Evolutionary conservation across 2,329 filamentous ascomycete species (phyloP).

Genomic region (Pestalotiopsis sp.): DNA sequence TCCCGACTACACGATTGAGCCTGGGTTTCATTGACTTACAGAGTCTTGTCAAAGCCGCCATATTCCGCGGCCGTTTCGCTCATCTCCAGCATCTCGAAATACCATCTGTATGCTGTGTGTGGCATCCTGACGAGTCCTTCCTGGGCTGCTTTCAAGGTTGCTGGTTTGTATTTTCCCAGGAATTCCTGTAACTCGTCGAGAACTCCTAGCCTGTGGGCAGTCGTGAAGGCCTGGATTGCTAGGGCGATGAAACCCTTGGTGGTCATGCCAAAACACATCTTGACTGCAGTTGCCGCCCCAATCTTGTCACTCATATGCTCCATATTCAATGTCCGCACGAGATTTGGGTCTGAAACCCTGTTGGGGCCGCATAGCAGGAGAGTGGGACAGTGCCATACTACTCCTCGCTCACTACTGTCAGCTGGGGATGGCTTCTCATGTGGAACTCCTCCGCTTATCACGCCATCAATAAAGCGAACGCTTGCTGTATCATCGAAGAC

Average conservation of each 20-base stretch:
- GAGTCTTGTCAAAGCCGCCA: constrained; percentile 4
- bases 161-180: constrained; percentile 7
- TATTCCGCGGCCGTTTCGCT: constrained; percentile 1
- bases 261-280: constrained; percentile 9
- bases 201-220: neutral
- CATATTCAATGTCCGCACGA: neutral
- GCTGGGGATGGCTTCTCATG: neutral
- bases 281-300: constrained; percentile 2
- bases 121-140: constrained; percentile 7
- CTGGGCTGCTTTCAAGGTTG: constrained; percentile 5
- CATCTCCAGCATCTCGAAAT: constrained; percentile 5
- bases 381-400: neutral
- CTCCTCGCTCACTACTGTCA: neutral
- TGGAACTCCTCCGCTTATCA: constrained; percentile 3
- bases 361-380: constrained; percentile 2
- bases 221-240: constrained; percentile 3
- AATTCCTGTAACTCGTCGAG: constrained; percentile 1
- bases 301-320: constrained; percentile 9
- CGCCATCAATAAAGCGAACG: constrained; percentile 3
- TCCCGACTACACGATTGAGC: too few species aligned
- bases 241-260: constrained; percentile 7
- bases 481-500: neutral
- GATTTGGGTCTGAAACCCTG: neutral
- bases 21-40: neutral
- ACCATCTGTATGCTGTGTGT: constrained; percentile 7